Conservation (phyloP, 148 eudicot genomes). For the Rhododendron ferrugineum region DNA sequence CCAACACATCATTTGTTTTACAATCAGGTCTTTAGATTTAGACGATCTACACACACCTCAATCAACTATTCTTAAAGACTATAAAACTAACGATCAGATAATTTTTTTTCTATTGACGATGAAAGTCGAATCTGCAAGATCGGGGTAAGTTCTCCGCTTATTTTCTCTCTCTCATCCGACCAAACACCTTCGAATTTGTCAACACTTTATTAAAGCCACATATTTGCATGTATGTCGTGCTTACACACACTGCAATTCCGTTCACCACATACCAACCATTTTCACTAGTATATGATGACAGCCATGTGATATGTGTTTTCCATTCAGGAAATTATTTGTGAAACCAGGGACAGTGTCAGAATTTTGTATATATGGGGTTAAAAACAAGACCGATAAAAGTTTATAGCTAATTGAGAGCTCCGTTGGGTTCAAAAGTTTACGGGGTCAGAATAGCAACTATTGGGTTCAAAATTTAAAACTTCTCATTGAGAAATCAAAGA, state of each 20-base stretch:
- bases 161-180: neutral
- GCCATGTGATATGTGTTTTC: neutral
- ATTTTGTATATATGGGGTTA: neutral
- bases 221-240: neutral
- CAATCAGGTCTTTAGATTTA: too few relatives aligned
- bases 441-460: neutral
- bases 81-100: neutral
- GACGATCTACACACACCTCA: neutral
- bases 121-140: too few relatives aligned
- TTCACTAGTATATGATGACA: neutral
- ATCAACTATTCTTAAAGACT: neutral
- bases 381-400: neutral
- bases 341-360: neutral
- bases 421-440: too few relatives aligned
- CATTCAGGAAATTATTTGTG: neutral
- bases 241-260: neutral
- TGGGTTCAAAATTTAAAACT: neutral
- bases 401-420: neutral
- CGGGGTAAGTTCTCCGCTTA: neutral
- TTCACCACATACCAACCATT: neutral
- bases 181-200: neutral
- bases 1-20: too few relatives aligned
- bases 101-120: too few relatives aligned
- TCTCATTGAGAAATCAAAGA: too few relatives aligned
- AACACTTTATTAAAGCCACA: neutral